Conservation (phyloP, 75 land plant species). For the Adiantum capillusveneris region DNA sequence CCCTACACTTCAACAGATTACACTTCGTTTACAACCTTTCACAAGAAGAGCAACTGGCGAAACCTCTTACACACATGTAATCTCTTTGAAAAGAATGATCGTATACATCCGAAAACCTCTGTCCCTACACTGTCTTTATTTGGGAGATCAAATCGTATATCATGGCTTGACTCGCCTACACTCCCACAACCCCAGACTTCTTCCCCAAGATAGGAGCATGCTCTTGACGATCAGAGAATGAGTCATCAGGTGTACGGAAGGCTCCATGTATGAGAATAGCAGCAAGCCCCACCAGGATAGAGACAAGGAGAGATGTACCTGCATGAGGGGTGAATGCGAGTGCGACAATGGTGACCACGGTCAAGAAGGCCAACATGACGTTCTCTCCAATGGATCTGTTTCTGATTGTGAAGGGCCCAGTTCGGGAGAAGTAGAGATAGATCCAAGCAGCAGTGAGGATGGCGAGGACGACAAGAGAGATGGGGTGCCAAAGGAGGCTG, state of each 20-base stretch:
- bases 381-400: slow-evolving; percentile 33
- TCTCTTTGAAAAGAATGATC: too few relatives aligned
- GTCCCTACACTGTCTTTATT: too few relatives aligned
- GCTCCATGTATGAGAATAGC: slow-evolving; percentile 42
- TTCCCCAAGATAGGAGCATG: too few relatives aligned
- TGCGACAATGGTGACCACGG: slow-evolving; percentile 12
- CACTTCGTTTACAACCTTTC: too few relatives aligned
- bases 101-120: too few relatives aligned
- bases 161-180: too few relatives aligned
- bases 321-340: slow-evolving; percentile 36
- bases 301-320: slow-evolving; percentile 24
- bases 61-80: too few relatives aligned
- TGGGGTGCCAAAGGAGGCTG: slow-evolving; percentile 57
- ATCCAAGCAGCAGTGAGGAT: slow-evolving; percentile 42
- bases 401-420: slow-evolving; percentile 47
- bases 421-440: slow-evolving; percentile 59
- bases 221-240: too few relatives aligned
- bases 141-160: too few relatives aligned
- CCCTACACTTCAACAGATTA: too few relatives aligned
- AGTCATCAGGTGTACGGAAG: background rate
- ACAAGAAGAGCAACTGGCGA: too few relatives aligned
- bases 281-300: slow-evolving; percentile 34
- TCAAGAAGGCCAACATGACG: slow-evolving; percentile 24
- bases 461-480: slow-evolving; percentile 49
- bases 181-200: too few relatives aligned